A percentile compares a stretch with the other conserved stretches of the same genome.
Evolutionary conservation across 2,329 filamentous ascomycete genomes (phyloP).

Genomic region (Didymellaceae sp.): DNA sequence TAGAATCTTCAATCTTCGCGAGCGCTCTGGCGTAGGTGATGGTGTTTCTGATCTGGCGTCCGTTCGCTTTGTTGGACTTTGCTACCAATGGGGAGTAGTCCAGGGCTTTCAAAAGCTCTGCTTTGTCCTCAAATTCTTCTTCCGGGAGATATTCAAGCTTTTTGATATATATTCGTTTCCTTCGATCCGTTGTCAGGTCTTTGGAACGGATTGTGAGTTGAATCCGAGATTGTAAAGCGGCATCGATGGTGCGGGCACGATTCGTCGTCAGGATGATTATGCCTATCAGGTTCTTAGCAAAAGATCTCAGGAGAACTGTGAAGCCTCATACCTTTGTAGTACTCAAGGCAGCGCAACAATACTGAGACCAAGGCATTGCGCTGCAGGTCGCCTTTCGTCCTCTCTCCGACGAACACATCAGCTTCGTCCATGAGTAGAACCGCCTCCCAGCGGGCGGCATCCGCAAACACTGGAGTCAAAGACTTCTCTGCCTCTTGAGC

Average conservation of each 20-base stretch:
- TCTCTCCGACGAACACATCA: slow-evolving; percentile 63
- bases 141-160: slow-evolving; percentile 17
- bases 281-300: neutral
- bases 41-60: slow-evolving; percentile 51
- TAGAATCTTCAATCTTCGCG: slow-evolving; percentile 14
- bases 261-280: slow-evolving; percentile 55
- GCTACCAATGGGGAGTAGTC: slow-evolving; percentile 27
- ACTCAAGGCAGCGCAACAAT: slow-evolving; percentile 49
- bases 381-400: slow-evolving; percentile 32
- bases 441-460: slow-evolving; percentile 53
- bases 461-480: slow-evolving; percentile 15
- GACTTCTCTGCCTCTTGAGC: slow-evolving; percentile 23
- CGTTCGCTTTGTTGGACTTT: slow-evolving; percentile 43
- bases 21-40: slow-evolving; percentile 24
- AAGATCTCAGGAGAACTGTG: neutral
- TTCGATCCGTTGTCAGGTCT: slow-evolving; percentile 52
- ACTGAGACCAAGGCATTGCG: slow-evolving; percentile 31
- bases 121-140: slow-evolving; percentile 24
- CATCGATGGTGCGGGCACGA: slow-evolving; percentile 48
- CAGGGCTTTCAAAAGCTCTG: slow-evolving; percentile 36
- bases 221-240: slow-evolving; percentile 46
- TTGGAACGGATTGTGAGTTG: slow-evolving; percentile 55
- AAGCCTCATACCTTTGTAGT: slow-evolving; percentile 47
- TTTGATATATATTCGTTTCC: slow-evolving; percentile 50
- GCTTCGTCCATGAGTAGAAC: slow-evolving; percentile 51